Evolutionary conservation across 1,139 yeast species (phyloP), one percentile per base, ranked within the genome.

Genomic region (Pichia sorboxylosa): DNA sequence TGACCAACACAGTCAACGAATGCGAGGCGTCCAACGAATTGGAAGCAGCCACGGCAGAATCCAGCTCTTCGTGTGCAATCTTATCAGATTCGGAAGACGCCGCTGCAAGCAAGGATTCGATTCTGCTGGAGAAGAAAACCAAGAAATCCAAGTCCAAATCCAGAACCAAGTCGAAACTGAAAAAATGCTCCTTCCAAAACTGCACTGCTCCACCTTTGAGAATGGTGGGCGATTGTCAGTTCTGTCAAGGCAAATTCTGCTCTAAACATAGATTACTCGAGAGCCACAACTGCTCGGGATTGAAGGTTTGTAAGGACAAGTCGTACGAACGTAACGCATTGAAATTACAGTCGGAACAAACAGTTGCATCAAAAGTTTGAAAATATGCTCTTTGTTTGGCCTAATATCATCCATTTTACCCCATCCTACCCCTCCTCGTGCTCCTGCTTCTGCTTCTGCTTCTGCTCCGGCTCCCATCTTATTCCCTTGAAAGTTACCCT

Each of bases 181-280:
- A 43, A 26, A 64, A 68, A 37, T 83, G 94, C 55, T 62, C 75
- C 17, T 73, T 73, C 55, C 59, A 59, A 30, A 54, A 61, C 28
- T 84, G 95, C 56, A 61, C 66, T 21, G 66, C 80, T 13, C 63
- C 72, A 4, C 84, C 90, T 1, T 67, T 83, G 38, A 70, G 93
- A 42, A 80, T 84, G 61, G 92, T 82, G 25, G 95, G 95, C 26
- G 85, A 79, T 54, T 85, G 96, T 55, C 69, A 75, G 37, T 82
- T 77, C 51, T 85, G 95, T 54, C 73, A 74, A 33, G 94, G 94
- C 28, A 80, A 78, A 51, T 84, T 74, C 55, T 84, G 96, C 57
- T 81, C 92, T 26, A 79, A 79, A 50, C 96, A 84, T 58, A 66
- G 96, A 39, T 65, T 85, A 38, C 64, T 84, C 57, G 96, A 84